phyloP scores from a whole-genome alignment of 1,284 basidiomycete species.

The Pisolithus thermaeus region DNA sequence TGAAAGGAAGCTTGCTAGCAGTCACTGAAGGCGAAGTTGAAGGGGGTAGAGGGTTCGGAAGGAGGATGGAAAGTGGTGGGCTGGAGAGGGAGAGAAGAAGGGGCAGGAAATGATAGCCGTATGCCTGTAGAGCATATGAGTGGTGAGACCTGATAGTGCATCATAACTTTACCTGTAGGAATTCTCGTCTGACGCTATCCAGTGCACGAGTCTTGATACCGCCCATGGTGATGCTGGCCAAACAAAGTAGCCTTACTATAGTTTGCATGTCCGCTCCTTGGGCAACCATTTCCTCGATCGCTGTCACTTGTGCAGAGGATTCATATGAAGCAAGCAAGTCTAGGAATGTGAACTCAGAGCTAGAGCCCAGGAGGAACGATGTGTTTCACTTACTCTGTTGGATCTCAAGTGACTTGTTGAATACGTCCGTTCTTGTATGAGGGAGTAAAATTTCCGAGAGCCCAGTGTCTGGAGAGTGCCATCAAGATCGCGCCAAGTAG shows the following conservation, averaged over 20 bases:
- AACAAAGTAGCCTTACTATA: conserved; percentile 77
- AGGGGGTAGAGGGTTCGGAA: conserved; percentile 57
- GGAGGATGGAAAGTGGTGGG: conserved; percentile 61
- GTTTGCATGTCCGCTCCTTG: conserved; percentile 76
- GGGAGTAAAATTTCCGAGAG: conserved; percentile 89
- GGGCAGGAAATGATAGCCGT: conserved; percentile 88
- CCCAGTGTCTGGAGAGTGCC: conserved; percentile 67
- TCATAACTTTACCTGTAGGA: conserved; percentile 66
- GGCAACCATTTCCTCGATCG: conserved; percentile 84
- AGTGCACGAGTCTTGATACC: conserved; percentile 86
- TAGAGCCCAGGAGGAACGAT: conserved; percentile 2
- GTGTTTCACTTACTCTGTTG: conserved; percentile 74
- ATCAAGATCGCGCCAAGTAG: conserved; percentile 2
- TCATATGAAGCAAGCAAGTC: conserved; percentile 92
- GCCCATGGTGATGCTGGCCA: conserved; percentile 78
- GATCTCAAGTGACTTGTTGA: conserved; percentile 90
- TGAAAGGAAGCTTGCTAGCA: conserved; percentile 61
- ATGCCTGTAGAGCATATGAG: conserved; percentile 49
- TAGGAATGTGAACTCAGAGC: conserved; percentile 28
- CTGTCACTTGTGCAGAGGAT: conserved; percentile 64
- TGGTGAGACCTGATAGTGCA: conserved; percentile 7
- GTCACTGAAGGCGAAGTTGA: conserved; percentile 39
- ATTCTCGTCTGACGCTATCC: conserved; percentile 86
- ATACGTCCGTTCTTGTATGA: conserved; percentile 81
- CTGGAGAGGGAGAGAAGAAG: conserved; percentile 77